Evolutionary conservation across 2,329 filamentous ascomycete species (phyloP).

Genomic region (Sporothrix schenckii): DNA sequence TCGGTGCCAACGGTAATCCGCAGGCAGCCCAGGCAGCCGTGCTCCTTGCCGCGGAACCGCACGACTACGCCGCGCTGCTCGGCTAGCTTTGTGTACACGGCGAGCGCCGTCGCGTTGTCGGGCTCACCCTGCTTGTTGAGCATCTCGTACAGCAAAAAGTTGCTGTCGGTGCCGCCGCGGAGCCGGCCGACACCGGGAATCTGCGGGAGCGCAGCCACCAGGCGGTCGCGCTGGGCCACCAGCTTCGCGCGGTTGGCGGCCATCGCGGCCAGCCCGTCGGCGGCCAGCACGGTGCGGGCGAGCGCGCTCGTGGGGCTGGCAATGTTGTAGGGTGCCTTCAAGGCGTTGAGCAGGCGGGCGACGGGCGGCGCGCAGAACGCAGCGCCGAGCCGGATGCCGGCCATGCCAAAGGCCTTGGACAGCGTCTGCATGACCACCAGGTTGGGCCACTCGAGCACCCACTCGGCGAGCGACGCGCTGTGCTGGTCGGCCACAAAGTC

Average conservation of each 20-base stretch:
- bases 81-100: slow-evolving; percentile 81
- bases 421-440: slow-evolving; percentile 97
- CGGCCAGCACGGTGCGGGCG: slow-evolving; percentile 71
- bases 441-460: slow-evolving; percentile 91
- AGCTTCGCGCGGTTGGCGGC: slow-evolving; percentile 68
- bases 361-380: slow-evolving; percentile 78
- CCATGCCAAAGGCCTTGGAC: slow-evolving; percentile 96
- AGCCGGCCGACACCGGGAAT: slow-evolving; percentile 80
- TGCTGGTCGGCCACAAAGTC: slow-evolving; percentile 76
- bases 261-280: slow-evolving; percentile 73
- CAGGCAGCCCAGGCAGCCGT: slow-evolving; percentile 84
- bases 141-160: slow-evolving; percentile 91
- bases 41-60: slow-evolving; percentile 88
- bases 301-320: slow-evolving; percentile 83
- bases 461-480: slow-evolving; percentile 79
- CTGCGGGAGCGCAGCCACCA: slow-evolving; percentile 72
- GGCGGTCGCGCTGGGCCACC: slow-evolving; percentile 72
- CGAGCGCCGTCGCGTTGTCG: slow-evolving; percentile 75
- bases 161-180: slow-evolving; percentile 77
- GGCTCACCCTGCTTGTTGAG: slow-evolving; percentile 71
- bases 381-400: slow-evolving; percentile 86
- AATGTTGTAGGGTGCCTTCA: slow-evolving; percentile 97
- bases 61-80: slow-evolving; percentile 89
- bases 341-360: slow-evolving; percentile 78
- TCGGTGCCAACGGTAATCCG: slow-evolving; percentile 92